A percentile compares a stretch with the other conserved stretches of the same genome.
Evolutionary conservation across 139 green algal genomes (phyloP).

Genomic region (Chlorella sp.): DNA sequence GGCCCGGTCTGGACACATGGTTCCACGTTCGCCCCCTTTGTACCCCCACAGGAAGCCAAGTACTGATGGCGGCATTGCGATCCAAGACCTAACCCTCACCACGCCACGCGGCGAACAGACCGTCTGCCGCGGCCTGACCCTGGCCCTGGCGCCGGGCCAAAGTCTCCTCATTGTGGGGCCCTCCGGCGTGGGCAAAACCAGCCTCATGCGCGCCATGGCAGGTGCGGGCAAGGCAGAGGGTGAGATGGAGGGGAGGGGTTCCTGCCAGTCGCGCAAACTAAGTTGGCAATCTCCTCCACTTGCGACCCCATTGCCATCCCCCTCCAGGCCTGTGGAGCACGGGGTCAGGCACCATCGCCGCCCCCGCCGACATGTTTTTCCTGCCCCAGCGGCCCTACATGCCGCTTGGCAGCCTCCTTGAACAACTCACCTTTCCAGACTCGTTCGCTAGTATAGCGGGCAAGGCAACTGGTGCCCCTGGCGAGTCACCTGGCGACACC

Average conservation of each 20-base stretch:
- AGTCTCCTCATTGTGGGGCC: slow-evolving; percentile 79
- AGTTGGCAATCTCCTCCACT: too few species aligned
- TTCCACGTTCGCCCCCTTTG: too few species aligned
- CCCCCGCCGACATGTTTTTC: slow-evolving; percentile 78
- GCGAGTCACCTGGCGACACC: not conserved
- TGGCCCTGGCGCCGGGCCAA: slow-evolving; percentile 55
- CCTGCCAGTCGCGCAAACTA: too few species aligned
- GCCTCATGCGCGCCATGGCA: slow-evolving; percentile 70
- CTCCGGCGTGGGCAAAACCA: slow-evolving; percentile 76
- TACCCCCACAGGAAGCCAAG: not conserved
- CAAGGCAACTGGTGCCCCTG: not conserved
- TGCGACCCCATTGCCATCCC: too few species aligned
- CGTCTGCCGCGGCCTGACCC: slow-evolving; percentile 47
- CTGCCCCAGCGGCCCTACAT: slow-evolving; percentile 95
- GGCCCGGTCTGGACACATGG: too few species aligned
- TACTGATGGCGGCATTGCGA: not conserved
- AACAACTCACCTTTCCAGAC: slow-evolving; percentile 89
- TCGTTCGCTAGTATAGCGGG: not conserved
- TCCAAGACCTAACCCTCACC: slow-evolving; percentile 45
- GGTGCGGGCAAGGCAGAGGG: slow-evolving; percentile 16
- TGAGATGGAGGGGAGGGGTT: not conserved
- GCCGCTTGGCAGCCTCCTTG: slow-evolving; percentile 81
- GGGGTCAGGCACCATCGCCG: slow-evolving; percentile 53
- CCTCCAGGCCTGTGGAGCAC: slow-evolving; percentile 53
- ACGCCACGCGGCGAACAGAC: slow-evolving; percentile 46